A percentile compares a stretch with the other conserved stretches of the same genome.
These are phyloP conservation scores for Rhizopogon salebrosus DNA, from an alignment of 768 basidiomycete species.

Conservation along the genomic window DNA sequence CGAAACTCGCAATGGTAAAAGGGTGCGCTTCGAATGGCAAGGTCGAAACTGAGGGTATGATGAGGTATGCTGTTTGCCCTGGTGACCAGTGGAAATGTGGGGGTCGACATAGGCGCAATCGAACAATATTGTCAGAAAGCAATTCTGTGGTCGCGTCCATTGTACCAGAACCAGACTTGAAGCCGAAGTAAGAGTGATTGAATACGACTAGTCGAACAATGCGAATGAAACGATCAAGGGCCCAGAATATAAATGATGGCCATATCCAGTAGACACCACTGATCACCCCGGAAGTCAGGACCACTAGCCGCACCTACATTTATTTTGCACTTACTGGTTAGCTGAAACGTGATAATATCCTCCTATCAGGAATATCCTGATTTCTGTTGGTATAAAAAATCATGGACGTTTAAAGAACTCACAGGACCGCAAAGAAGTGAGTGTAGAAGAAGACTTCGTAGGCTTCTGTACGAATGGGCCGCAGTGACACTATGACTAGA, in stretches of 20 bases:
- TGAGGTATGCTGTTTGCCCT: slow-evolving; percentile 51
- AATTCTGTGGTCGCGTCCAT: slow-evolving; percentile 37
- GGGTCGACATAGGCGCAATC: slow-evolving; percentile 39
- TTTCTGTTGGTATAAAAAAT: slow-evolving; percentile 6
- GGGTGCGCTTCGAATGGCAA: slow-evolving; percentile 53
- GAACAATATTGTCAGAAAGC: slow-evolving; percentile 41
- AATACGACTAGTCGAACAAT: slow-evolving; percentile 36
- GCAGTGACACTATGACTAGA: slow-evolving; percentile 42
- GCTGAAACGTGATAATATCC: slow-evolving; percentile 36
- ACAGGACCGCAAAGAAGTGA: slow-evolving; percentile 42
- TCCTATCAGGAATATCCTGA: slow-evolving; percentile 29
- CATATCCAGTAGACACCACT: slow-evolving; percentile 24
- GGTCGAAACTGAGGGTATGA: slow-evolving; percentile 40
- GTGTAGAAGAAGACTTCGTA: slow-evolving; percentile 51
- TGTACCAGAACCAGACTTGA: slow-evolving; percentile 15
- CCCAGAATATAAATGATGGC: slow-evolving; percentile 27
- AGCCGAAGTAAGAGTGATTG: slow-evolving; percentile 38
- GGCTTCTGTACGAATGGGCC: slow-evolving; percentile 37
- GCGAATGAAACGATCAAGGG: slow-evolving; percentile 47
- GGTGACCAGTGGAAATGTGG: slow-evolving; percentile 46
- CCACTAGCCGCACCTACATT: not conserved
- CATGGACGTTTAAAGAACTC: slow-evolving; percentile 5
- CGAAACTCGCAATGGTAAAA: slow-evolving; percentile 51
- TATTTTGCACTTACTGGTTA: slow-evolving; percentile 6
- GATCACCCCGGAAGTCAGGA: not conserved